A percentile compares a stretch with the other conserved stretches of the same genome.
Evolutionary conservation across 163 green algal species (phyloP).

Genomic region (Volvox carteri): DNA sequence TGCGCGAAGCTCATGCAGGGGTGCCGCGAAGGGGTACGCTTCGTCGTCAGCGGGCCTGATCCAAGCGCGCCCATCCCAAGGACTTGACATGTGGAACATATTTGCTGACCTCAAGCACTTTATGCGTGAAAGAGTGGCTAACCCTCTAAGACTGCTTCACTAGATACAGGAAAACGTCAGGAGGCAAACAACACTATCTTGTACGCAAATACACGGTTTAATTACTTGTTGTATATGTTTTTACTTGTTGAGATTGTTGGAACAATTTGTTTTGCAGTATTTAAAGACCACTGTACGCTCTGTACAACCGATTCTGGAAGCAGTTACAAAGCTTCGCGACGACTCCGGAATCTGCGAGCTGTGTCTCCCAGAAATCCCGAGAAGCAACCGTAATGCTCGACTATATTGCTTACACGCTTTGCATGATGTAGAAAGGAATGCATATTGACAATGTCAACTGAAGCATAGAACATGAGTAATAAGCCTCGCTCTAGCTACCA

Average conservation of each 20-base stretch:
- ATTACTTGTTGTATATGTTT: background rate
- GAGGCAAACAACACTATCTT: too few species aligned
- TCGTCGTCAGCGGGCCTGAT: background rate
- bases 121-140: background rate
- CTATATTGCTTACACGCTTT: too few species aligned
- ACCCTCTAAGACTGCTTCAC: background rate
- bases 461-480: too few species aligned
- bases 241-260: background rate
- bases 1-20: background rate
- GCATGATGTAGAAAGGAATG: too few species aligned
- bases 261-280: too few species aligned
- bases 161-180: background rate
- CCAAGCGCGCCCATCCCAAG: background rate
- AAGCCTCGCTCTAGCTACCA: too few species aligned
- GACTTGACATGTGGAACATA: slow-evolving; percentile 8
- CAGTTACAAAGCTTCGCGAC: slow-evolving; percentile 3
- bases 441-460: too few species aligned
- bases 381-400: too few species aligned
- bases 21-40: background rate
- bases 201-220: background rate
- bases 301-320: slow-evolving; percentile 11
- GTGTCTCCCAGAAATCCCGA: too few species aligned
- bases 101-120: background rate
- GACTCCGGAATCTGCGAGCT: slow-evolving; percentile 20
- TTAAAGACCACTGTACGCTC: too few species aligned